Base-by-base conservation (phyloP, 2,329 filamentous ascomycete species). In the Colletotrichum magnum region DNA sequence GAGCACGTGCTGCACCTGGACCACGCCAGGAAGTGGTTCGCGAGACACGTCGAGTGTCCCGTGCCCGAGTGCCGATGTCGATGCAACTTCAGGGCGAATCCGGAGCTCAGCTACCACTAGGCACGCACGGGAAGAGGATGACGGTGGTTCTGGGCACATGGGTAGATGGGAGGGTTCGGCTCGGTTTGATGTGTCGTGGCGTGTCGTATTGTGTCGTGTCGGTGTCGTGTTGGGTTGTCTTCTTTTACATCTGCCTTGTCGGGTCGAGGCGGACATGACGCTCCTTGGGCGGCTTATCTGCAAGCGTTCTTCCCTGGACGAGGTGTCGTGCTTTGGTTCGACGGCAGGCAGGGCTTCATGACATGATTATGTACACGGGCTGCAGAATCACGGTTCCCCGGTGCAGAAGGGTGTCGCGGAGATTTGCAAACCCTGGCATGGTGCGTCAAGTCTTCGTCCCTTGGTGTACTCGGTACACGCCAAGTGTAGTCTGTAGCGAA, bases 1-100 rank as follows among this genome's bases (percentile, higher is more conserved):
- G 89, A 92, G 74, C 90, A 93, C 75, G 89, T 91, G 10, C 79
- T 90, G 74, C 90, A 93, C 73, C 82, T 92, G 66, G 90, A 92
- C 73, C 90, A 92, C 75, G 89, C 90, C 6, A 80, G 88, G 73
- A 85, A 88, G 78, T 93, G 90, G 90, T 93, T 92, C 74, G 82
- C 85, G 6, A 80, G 88, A 39, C 90, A 92, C 72, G 84, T 85
- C 32, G 89, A 92, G 78, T 92, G 90, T 74, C 90, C 90, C 0
- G 89, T 92, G 58, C 89, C 90, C 1, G 90, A 92, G 78, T 93
- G 90, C 74, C 84, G 88, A 59, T 93, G 90, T 72, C 84, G 86
- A 43, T 92, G 90, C 75, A 90, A 89, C 74, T 89, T 88, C 69
- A 82, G 85, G 72, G 87, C 87, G 13, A 90, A 89, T 66, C 87